A percentile compares a stretch with the other conserved stretches of the same genome.
These are phyloP conservation scores for Chloris gayana DNA, from an alignment of 176 grass and related monocot genomes.

Conservation along the genomic window DNA sequence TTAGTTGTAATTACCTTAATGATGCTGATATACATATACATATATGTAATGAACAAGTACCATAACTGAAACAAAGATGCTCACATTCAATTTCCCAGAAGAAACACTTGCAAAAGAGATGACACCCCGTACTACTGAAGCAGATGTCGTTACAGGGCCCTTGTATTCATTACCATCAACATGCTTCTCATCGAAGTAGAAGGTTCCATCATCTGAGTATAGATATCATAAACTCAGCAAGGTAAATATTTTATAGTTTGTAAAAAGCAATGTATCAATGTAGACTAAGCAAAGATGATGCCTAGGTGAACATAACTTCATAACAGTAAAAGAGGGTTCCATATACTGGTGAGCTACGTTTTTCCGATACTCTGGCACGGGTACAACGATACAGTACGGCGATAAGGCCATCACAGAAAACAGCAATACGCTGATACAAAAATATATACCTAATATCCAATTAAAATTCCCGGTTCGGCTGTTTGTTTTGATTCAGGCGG, in stretches of 20 bases:
- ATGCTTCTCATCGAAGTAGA: constrained; percentile 97
- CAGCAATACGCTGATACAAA: no score
- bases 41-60: constrained; percentile 25
- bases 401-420: no score
- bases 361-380: no score
- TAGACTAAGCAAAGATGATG: constrained; percentile 6
- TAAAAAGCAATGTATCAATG: not conserved
- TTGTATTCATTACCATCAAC: constrained; percentile 81
- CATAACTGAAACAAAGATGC: constrained; percentile 3
- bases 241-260: constrained; percentile 1
- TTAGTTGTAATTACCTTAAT: constrained; percentile 30
- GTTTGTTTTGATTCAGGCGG: no score
- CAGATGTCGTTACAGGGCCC: constrained; percentile 83
- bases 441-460: no score
- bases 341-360: not conserved
- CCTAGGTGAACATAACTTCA: not conserved
- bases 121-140: constrained; percentile 82
- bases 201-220: constrained; percentile 75
- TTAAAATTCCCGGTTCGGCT: no score
- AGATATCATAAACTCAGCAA: constrained; percentile 21
- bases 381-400: no score
- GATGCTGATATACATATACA: not conserved
- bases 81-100: constrained; percentile 87
- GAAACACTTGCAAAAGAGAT: constrained; percentile 62
- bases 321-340: not conserved